These are phyloP conservation scores for Clavaria fumosa DNA, from an alignment of 768 basidiomycete species.

Conservation along the genomic window DNA sequence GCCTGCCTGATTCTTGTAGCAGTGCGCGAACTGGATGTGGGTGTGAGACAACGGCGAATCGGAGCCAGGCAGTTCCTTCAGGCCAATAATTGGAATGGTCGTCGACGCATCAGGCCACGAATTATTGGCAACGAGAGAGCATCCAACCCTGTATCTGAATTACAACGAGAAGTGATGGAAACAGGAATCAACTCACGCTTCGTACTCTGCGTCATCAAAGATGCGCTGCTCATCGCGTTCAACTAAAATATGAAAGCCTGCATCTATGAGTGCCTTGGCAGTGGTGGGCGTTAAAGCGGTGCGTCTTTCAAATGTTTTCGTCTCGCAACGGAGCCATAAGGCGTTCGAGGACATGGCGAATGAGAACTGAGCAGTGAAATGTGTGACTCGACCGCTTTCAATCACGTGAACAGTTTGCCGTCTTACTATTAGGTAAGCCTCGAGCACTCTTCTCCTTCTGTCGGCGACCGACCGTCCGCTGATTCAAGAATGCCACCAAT, in stretches of 20 bases:
- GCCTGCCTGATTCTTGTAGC: constrained; percentile 90
- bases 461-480: too few relatives aligned
- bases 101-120: constrained; percentile 75
- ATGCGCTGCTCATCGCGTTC: constrained; percentile 91
- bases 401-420: too few relatives aligned
- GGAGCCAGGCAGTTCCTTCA: constrained; percentile 89
- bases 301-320: constrained; percentile 86
- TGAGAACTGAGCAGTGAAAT: constrained; percentile 16
- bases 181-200: constrained; percentile 45
- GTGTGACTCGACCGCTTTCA: too few relatives aligned
- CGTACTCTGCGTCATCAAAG: constrained; percentile 87
- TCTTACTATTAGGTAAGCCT: too few relatives aligned
- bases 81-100: constrained; percentile 71
- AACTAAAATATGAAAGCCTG: constrained; percentile 80
- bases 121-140: constrained; percentile 74
- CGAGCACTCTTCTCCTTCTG: too few relatives aligned
- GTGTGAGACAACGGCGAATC: constrained; percentile 76
- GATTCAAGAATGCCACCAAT: constrained; percentile 72
- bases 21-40: constrained; percentile 97
- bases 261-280: constrained; percentile 73
- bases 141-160: constrained; percentile 55
- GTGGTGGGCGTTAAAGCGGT: constrained; percentile 88
- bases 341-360: constrained; percentile 33
- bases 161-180: constrained; percentile 4
- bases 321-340: constrained; percentile 96